These are phyloP conservation scores for Mortierella sp. DNA, from an alignment of 371 early-diverging fungal genomes.

Conservation along the genomic window DNA sequence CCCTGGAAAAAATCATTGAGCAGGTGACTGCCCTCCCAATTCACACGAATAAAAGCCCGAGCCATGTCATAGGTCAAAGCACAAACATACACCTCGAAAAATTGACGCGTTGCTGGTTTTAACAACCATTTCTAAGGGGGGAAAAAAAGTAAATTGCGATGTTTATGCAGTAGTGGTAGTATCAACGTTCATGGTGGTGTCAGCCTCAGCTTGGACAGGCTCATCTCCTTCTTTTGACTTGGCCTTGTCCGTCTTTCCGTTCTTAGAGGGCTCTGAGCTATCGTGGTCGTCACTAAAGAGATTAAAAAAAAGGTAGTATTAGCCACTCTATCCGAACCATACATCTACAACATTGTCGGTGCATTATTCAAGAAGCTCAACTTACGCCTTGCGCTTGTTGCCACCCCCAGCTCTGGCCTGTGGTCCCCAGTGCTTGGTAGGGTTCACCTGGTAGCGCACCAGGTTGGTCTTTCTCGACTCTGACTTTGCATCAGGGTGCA, in stretches of 20 bases:
- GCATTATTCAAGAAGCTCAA: background rate
- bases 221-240: background rate
- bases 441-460: slow-evolving; percentile 94
- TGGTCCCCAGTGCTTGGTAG: slow-evolving; percentile 97
- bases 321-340: too few relatives aligned
- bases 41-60: background rate
- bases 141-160: background rate
- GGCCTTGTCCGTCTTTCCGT: slow-evolving; percentile 5
- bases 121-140: background rate
- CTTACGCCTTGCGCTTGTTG: slow-evolving; percentile 66
- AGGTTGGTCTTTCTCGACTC: slow-evolving; percentile 85
- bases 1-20: background rate
- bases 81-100: background rate
- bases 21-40: slow-evolving; percentile 6
- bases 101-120: background rate
- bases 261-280: background rate
- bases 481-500: slow-evolving; percentile 81
- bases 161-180: slow-evolving; percentile 1
- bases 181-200: slow-evolving; percentile 6
- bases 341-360: too few relatives aligned
- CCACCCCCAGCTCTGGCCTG: slow-evolving; percentile 81
- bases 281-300: background rate
- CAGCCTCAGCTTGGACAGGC: background rate
- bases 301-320: too few relatives aligned
- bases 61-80: background rate